Evolutionary conservation across 75 land plant genomes (phyloP), one percentile per base, ranked within the genome.

Genomic region (Pinus taeda): DNA sequence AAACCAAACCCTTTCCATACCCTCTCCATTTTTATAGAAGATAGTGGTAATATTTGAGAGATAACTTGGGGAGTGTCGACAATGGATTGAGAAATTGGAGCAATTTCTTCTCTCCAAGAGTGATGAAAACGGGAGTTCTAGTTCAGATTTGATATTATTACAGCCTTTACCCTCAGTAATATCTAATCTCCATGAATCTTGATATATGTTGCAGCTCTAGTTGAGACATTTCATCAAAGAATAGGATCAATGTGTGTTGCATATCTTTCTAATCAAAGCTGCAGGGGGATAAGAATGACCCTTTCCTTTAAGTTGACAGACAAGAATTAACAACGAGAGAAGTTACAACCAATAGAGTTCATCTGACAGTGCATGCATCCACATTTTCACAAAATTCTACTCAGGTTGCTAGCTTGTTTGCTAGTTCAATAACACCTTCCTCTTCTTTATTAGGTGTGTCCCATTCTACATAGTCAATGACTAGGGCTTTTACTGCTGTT

Each of bases 291-390:
- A 87, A 83, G 5, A 89, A 81, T 78, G 86, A 97, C 76, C 99
- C 98, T 15, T 97, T 97, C 76, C 89, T 97, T 66, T 98, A 95
- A 82, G 98, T 95, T 62, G 93, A 97, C 79, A 84, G 92, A 33
- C 79, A 95, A 13, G 99, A 89, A 85, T 76, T 93, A 26, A 0
- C 26, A 26, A 26, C 0, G 26, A 26, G 26, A 26, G 26, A 26
- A 26, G 26, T 26, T 26, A 0, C 26, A 26, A 26, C 26, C 26
- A 26, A 26, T 0, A 26, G 26, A 26, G 26, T 26, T 26, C 26
- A 26, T 26, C 26, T 0, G 26, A 26, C 26, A 26, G 26, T 26
- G 66, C 88, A 94, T 78, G 74, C 87, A 22, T 86, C 94, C 22
- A 65, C 84, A 59, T 29, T 77, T 26, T 57, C 83, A 24, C 96